phyloP scores from a whole-genome alignment of 2,329 filamentous ascomycete species.

The Hymenoscyphus scutula region DNA sequence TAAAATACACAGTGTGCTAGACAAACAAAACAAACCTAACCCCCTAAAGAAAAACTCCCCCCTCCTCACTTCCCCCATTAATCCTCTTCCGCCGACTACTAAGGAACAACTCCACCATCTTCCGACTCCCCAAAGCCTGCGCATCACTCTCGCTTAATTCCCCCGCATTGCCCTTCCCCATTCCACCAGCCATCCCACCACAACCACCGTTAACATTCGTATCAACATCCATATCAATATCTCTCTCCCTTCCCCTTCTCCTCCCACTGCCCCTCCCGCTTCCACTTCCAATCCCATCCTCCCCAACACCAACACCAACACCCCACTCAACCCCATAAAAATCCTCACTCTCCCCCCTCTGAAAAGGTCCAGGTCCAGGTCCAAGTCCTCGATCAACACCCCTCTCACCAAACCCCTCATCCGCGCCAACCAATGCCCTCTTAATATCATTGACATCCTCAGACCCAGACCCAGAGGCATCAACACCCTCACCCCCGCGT shows the following conservation, averaged over 20 bases:
- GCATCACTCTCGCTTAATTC: conserved; percentile 29
- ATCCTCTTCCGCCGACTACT: conserved; percentile 47
- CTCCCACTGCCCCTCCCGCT: no score
- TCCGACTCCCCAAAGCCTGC: conserved; percentile 45
- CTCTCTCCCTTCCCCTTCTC: no score
- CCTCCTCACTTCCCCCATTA: conserved; percentile 40
- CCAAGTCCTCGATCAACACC: neutral
- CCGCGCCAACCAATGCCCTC: neutral
- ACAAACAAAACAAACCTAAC: no score
- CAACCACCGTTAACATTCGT: no score
- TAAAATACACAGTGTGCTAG: no score
- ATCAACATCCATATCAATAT: no score
- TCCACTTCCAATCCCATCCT: no score
- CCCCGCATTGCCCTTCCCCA: conserved; percentile 14
- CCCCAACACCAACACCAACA: neutral
- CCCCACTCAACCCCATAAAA: conserved; percentile 17
- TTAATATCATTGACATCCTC: no score
- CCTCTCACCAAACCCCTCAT: neutral
- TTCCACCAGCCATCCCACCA: conserved; percentile 20
- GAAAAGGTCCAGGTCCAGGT: neutral
- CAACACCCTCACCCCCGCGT: conserved; percentile 13
- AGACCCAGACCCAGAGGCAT: conserved; percentile 7
- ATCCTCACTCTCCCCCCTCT: conserved; percentile 20
- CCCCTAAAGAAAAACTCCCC: conserved; percentile 17
- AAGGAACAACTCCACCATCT: conserved; percentile 55